Evolutionary conservation across 352 stramenopile species (phyloP).

Genomic region (Plasmopara halstedii): DNA sequence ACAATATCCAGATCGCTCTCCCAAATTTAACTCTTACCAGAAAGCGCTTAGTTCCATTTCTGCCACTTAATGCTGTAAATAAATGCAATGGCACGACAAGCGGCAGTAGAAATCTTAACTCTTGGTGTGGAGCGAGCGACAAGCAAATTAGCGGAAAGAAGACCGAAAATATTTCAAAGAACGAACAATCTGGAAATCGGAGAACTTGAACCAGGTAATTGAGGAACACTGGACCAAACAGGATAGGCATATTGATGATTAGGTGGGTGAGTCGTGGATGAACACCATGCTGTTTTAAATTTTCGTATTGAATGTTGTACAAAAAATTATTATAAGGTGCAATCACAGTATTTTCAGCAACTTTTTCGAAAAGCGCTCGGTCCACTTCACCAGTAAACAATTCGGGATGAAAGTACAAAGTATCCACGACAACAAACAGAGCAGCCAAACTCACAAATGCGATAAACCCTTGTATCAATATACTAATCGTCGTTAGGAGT

Average conservation of each 20-base stretch:
- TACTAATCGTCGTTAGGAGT: conserved; percentile 13
- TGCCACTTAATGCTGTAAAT: conserved; percentile 25
- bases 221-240: conserved; percentile 86
- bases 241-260: conserved; percentile 88
- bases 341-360: conserved; percentile 30
- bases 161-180: conserved; percentile 33
- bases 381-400: conserved; percentile 8
- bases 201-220: conserved; percentile 32
- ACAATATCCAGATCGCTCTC: conserved; percentile 34
- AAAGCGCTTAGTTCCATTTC: conserved; percentile 12
- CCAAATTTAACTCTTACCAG: conserved; percentile 13
- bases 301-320: conserved; percentile 89
- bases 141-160: conserved; percentile 72
- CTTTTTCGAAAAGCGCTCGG: conserved; percentile 3
- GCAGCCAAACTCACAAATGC: conserved; percentile 31
- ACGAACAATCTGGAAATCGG: conserved; percentile 12
- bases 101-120: conserved; percentile 89
- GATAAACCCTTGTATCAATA: conserved; percentile 37
- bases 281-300: conserved; percentile 87
- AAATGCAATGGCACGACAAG: conserved; percentile 79
- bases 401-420: conserved; percentile 44
- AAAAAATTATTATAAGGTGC: conserved; percentile 82
- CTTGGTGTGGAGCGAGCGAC: conserved; percentile 91
- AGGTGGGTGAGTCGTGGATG: conserved; percentile 85
- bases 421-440: conserved; percentile 43